Evolutionary conservation across 345 rosid genomes (phyloP).

Genomic region (Eucalyptus regnans): DNA sequence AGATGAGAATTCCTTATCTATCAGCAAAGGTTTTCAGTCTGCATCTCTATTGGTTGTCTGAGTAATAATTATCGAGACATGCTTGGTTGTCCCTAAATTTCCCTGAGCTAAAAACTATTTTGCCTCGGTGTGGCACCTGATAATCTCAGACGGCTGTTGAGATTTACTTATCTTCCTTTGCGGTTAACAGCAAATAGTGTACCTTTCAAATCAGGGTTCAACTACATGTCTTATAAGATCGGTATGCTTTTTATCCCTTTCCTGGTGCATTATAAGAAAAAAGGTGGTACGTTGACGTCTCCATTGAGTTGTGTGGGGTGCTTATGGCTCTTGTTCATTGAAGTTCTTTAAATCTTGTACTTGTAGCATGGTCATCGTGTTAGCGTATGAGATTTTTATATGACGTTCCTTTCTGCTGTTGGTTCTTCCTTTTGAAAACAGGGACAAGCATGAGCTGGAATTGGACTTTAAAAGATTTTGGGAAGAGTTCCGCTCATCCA

Average conservation of each 20-base stretch:
- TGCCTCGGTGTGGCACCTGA: background rate
- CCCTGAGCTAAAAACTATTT: background rate
- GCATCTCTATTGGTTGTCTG: background rate
- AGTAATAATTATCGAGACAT: background rate
- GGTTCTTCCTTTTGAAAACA: conserved; percentile 6
- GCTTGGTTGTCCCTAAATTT: background rate
- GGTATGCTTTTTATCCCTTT: background rate
- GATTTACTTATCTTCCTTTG: background rate
- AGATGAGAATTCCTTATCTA: background rate
- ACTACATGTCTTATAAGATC: background rate
- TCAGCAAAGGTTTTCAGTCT: background rate
- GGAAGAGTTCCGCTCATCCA: conserved; percentile 99
- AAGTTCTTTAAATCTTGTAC: background rate
- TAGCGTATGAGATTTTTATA: background rate
- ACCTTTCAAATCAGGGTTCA: background rate
- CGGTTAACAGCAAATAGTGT: background rate
- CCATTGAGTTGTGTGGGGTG: background rate
- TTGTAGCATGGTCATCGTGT: background rate
- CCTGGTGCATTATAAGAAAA: background rate
- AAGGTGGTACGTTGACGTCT: background rate
- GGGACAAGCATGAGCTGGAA: conserved; percentile 86
- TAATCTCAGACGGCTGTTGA: background rate
- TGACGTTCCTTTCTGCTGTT: background rate
- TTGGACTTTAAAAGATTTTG: conserved; percentile 97
- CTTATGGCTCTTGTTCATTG: background rate